Percentiles rank a stretch among this genome's conserved stretches.
phyloP scores from a whole-genome alignment of 2,329 filamentous ascomycete genomes.

The Didymosphaeria variabile region DNA sequence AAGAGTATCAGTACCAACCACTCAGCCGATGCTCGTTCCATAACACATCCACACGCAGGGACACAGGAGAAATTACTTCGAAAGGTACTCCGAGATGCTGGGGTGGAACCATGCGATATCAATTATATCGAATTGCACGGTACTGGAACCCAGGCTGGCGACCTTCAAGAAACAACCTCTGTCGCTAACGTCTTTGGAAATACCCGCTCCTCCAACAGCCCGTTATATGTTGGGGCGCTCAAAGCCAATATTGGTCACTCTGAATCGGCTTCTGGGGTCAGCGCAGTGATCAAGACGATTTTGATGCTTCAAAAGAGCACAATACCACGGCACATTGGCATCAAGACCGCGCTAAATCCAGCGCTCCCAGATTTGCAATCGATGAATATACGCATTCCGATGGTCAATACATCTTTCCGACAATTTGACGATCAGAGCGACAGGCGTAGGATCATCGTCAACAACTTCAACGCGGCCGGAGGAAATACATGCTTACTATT shows the following conservation, averaged over 20 bases:
- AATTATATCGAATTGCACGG: constrained; percentile 23
- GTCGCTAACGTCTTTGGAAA: constrained; percentile 27
- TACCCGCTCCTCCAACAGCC: constrained; percentile 11
- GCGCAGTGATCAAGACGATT: constrained; percentile 45
- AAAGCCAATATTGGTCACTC: constrained; percentile 49
- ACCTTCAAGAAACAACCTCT: constrained; percentile 29
- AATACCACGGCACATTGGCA: constrained; percentile 66
- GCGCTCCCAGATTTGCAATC: constrained; percentile 63
- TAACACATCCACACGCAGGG: constrained; percentile 35
- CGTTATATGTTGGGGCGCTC: constrained; percentile 38
- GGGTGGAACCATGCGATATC: constrained; percentile 44
- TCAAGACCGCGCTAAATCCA: constrained; percentile 30
- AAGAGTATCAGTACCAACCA: constrained; percentile 54
- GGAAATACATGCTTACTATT: constrained; percentile 46
- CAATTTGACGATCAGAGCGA: constrained; percentile 48
- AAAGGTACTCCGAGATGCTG: constrained; percentile 35
- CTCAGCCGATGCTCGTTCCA: constrained; percentile 40
- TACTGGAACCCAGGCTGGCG: constrained; percentile 42
- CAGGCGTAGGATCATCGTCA: constrained; percentile 29
- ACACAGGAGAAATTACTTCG: constrained; percentile 26
- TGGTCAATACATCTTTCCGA: constrained; percentile 51
- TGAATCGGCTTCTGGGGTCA: constrained; percentile 44
- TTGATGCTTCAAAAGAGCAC: constrained; percentile 32
- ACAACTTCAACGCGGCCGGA: constrained; percentile 51
- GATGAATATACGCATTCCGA: constrained; percentile 26